Evolutionary conservation across 73 alveolate genomes (phyloP).

Genomic region (Paramecium sexaurelia): DNA sequence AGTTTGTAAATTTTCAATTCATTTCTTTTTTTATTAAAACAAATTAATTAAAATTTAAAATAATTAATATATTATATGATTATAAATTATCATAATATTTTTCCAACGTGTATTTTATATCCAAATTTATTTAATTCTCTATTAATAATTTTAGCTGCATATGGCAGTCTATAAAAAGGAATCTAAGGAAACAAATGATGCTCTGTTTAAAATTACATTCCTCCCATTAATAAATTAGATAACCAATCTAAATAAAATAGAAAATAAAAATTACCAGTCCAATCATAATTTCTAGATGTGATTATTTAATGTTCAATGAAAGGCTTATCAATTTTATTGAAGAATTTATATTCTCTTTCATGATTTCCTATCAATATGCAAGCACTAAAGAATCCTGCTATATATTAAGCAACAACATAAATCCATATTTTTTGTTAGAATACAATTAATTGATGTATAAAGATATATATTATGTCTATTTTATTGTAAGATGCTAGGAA

Average conservation of each 20-base stretch:
- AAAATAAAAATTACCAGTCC: not conserved
- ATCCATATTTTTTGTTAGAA: conserved; percentile 56
- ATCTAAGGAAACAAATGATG: conserved; percentile 65
- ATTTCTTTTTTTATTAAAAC: not conserved
- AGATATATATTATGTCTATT: not conserved
- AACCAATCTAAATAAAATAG: not conserved
- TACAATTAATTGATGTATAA: conserved; percentile 20
- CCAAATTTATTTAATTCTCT: conserved; percentile 56
- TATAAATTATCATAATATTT: not conserved
- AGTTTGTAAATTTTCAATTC: too few species aligned
- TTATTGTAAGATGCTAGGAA: not conserved
- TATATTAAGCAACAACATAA: not conserved
- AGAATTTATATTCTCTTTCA: conserved; percentile 61
- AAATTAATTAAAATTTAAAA: too few species aligned
- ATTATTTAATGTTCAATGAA: conserved; percentile 57
- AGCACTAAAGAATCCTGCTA: conserved; percentile 65
- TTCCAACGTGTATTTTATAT: not conserved
- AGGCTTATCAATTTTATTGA: conserved; percentile 55
- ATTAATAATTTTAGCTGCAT: conserved; percentile 53
- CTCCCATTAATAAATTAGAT: conserved; percentile 61
- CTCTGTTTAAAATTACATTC: conserved; percentile 62
- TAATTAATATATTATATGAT: not conserved
- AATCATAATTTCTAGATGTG: conserved; percentile 57
- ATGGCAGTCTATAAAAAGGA: conserved; percentile 61
- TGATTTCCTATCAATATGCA: conserved; percentile 58